phyloP scores from a whole-genome alignment of 345 rosid species.

The Syzygium aromaticum region DNA sequence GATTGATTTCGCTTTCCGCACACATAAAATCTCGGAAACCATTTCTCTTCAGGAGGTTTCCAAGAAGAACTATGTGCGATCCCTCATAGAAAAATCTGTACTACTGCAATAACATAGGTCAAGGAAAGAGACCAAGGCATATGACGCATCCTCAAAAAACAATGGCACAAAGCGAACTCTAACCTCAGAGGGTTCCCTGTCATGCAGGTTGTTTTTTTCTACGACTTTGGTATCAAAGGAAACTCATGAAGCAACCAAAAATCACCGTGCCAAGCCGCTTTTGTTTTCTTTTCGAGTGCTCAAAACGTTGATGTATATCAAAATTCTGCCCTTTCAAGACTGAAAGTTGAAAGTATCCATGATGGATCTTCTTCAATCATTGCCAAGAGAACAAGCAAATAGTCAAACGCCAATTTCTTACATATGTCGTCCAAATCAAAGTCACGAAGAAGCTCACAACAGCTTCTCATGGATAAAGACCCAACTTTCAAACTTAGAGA shows the following conservation, averaged over 20 bases:
- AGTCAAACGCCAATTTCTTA: background rate
- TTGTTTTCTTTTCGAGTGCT: background rate
- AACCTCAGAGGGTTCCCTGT: background rate
- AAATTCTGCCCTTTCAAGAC: background rate
- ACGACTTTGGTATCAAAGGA: background rate
- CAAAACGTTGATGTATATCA: background rate
- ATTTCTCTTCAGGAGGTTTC: slow-evolving; percentile 4
- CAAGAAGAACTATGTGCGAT: slow-evolving; percentile 33
- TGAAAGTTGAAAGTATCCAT: background rate
- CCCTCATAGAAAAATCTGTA: background rate
- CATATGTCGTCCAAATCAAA: background rate
- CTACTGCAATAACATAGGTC: background rate
- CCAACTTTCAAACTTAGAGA: background rate
- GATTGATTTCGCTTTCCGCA: slow-evolving; percentile 17
- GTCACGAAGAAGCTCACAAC: background rate
- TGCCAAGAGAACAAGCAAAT: background rate
- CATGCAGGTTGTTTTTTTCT: background rate
- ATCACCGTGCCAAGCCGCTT: background rate
- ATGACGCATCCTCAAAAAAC: background rate
- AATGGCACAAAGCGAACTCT: background rate
- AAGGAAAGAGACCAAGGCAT: background rate
- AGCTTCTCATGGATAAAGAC: background rate
- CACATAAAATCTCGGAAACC: slow-evolving; percentile 31
- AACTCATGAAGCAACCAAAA: background rate
- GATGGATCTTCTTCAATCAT: background rate